These are phyloP conservation scores for Salvia miltiorrhiza DNA, from an alignment of 257 asterid genomes.

Conservation along the genomic window DNA sequence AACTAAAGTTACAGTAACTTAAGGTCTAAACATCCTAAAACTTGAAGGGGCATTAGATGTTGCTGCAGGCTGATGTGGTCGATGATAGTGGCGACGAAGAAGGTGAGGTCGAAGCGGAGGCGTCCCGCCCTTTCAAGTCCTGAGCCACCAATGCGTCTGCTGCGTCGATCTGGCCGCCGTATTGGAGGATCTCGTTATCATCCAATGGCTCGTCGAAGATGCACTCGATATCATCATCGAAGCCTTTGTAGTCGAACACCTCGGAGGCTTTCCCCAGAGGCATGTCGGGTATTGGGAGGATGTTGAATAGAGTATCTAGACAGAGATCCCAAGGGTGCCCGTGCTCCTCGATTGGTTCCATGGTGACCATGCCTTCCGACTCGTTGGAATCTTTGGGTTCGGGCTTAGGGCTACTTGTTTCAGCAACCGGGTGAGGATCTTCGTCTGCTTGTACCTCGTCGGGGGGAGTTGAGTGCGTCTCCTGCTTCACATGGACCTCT, in stretches of 20 bases:
- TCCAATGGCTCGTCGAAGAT: constrained; percentile 38
- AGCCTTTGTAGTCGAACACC: constrained; percentile 43
- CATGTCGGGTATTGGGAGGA: constrained; percentile 41
- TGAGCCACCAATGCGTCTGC: constrained; percentile 10
- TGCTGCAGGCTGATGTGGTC: constrained; percentile 38
- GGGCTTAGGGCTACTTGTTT: constrained; percentile 21
- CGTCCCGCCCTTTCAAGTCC: constrained; percentile 28
- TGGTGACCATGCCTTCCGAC: constrained; percentile 24
- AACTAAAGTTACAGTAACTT: constrained; percentile 10
- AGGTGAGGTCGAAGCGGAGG: constrained; percentile 26
- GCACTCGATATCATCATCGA: constrained; percentile 56
- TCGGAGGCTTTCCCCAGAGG: constrained; percentile 44
- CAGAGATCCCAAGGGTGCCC: constrained; percentile 71
- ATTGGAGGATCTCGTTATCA: constrained; percentile 32
- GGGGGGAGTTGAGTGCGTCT: background rate
- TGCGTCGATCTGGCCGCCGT: constrained; percentile 23
- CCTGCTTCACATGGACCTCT: constrained; percentile 29
- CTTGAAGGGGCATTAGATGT: constrained; percentile 1
- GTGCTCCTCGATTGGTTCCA: constrained; percentile 41
- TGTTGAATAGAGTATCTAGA: constrained; percentile 42
- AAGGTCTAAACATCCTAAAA: constrained; percentile 8
- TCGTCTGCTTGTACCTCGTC: constrained; percentile 5
- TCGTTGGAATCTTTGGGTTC: constrained; percentile 24
- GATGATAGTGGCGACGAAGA: constrained; percentile 36
- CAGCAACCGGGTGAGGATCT: constrained; percentile 21